Percentiles rank a stretch among this genome's conserved stretches.
Conservation (phyloP, 1,139 yeast species). For the Geotrichum carabidarum region DNA sequence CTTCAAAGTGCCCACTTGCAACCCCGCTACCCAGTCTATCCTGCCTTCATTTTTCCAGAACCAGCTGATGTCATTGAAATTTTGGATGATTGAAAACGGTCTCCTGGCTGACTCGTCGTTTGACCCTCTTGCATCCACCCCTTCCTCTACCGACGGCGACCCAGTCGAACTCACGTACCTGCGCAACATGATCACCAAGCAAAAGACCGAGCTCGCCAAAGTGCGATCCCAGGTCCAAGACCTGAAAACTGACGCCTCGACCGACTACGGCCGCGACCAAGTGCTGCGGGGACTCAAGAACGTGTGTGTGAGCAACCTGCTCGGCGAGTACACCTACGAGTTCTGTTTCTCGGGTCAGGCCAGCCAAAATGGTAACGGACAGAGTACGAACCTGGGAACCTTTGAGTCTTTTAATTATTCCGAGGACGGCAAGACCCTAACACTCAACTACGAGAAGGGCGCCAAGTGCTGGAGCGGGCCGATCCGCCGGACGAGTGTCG, state of each 20-base stretch:
- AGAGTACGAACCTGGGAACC: conserved; percentile 50
- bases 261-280: conserved; percentile 56
- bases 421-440: conserved; percentile 26
- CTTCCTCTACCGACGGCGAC: conserved; percentile 3
- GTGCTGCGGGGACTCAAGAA: conserved; percentile 56
- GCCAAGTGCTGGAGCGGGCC: conserved; percentile 96
- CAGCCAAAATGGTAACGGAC: conserved; percentile 50
- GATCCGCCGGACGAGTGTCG: conserved; percentile 60
- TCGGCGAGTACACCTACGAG: conserved; percentile 70
- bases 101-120: conserved; percentile 23
- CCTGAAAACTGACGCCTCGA: conserved; percentile 22
- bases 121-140: conserved; percentile 1
- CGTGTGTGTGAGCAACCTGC: conserved; percentile 44
- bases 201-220: conserved; percentile 27
- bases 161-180: conserved; percentile 24
- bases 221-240: conserved; percentile 27
- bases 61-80: conserved; percentile 1
- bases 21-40: not conserved
- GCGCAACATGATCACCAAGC: conserved; percentile 29
- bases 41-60: conserved; percentile 1
- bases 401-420: conserved; percentile 34
- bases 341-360: conserved; percentile 56
- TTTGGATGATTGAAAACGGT: conserved; percentile 30
- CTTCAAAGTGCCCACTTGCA: not conserved
- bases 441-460: conserved; percentile 56